A percentile compares a stretch with the other conserved stretches of the same genome.
Evolutionary conservation across 2,329 filamentous ascomycete species (phyloP).

Genomic region (Monosporascus sp.): DNA sequence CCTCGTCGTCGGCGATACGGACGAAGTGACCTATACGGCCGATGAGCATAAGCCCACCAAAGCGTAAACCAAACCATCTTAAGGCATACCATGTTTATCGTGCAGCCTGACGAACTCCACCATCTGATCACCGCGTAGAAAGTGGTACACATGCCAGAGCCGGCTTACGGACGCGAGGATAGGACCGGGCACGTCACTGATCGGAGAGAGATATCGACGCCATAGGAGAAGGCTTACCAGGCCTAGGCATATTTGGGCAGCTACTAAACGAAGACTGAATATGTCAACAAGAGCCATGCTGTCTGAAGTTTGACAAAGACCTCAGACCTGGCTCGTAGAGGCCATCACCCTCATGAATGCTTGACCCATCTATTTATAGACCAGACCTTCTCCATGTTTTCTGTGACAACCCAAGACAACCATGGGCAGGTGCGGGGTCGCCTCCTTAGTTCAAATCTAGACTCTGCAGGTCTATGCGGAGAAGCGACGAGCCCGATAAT

Average conservation of each 20-base stretch:
- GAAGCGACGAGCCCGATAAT: too few relatives aligned
- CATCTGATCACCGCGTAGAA: slow-evolving; percentile 33
- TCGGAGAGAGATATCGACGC: slow-evolving; percentile 30
- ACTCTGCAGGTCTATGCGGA: too few relatives aligned
- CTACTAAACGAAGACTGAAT: background rate
- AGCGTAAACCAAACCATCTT: background rate
- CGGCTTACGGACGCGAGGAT: slow-evolving; percentile 34
- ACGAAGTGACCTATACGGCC: slow-evolving; percentile 31
- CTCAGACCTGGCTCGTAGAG: background rate
- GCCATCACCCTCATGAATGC: too few relatives aligned
- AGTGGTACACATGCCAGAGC: slow-evolving; percentile 33
- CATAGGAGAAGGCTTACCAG: background rate
- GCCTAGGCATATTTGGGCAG: background rate
- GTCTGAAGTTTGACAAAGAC: background rate
- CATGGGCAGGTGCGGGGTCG: too few relatives aligned
- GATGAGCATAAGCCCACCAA: background rate
- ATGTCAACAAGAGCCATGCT: background rate
- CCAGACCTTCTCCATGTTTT: too few relatives aligned
- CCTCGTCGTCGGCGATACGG: slow-evolving; percentile 37
- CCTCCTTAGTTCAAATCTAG: too few relatives aligned
- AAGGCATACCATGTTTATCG: slow-evolving; percentile 30
- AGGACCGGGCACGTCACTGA: slow-evolving; percentile 36
- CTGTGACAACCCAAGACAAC: too few relatives aligned
- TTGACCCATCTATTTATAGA: too few relatives aligned
- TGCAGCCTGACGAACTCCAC: slow-evolving; percentile 30